These are phyloP conservation scores for Populus hybrid DNA, from an alignment of 441 rosid genomes.

Conservation along the genomic window DNA sequence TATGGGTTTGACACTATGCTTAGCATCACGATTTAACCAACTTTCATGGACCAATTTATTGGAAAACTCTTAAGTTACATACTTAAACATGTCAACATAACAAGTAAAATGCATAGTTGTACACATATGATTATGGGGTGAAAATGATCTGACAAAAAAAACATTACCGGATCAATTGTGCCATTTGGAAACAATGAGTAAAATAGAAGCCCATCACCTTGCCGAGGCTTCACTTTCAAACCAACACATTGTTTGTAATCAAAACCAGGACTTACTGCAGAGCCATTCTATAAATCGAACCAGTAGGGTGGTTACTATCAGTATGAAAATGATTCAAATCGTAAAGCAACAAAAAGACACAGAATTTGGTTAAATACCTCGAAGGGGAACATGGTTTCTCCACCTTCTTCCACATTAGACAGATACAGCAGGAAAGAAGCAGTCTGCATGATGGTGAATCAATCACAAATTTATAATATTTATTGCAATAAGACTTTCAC, in stretches of 20 bases:
- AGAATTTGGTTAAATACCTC: conserved; percentile 46
- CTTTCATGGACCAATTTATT: background rate
- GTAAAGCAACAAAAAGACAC: background rate
- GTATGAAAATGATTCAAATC: background rate
- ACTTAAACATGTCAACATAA: background rate
- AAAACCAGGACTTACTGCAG: conserved; percentile 35
- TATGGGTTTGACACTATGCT: background rate
- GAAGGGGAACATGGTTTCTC: conserved; percentile 87
- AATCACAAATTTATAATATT: conserved; percentile 10
- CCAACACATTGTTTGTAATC: conserved; percentile 67
- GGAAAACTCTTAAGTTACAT: background rate
- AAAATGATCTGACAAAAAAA: background rate
- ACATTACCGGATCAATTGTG: conserved; percentile 69
- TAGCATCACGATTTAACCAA: background rate
- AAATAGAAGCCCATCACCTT: conserved; percentile 81
- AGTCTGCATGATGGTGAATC: conserved; percentile 37
- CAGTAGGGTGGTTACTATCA: conserved; percentile 5
- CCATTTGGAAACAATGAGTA: conserved; percentile 71
- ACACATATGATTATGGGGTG: background rate
- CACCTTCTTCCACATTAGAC: conserved; percentile 85
- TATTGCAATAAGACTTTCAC: conserved; percentile 10
- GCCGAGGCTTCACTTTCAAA: conserved; percentile 75
- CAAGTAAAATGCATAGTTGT: background rate
- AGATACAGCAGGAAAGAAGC: conserved; percentile 85
- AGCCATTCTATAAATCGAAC: conserved; percentile 48